These are phyloP conservation scores for Vaccinium macrocarpon DNA, from an alignment of 148 eudicot genomes.

Conservation along the genomic window DNA sequence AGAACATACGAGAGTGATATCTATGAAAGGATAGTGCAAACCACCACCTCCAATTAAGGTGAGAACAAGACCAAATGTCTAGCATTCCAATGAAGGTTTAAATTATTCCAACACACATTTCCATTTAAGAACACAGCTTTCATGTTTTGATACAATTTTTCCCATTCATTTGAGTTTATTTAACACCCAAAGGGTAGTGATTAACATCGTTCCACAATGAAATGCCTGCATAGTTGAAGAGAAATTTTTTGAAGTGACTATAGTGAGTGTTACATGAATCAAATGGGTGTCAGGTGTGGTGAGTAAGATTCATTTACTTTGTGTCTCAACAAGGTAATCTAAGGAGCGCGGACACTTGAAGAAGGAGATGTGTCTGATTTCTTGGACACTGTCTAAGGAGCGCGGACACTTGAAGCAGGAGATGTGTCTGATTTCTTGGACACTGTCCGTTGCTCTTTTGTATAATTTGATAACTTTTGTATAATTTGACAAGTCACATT, in stretches of 20 bases:
- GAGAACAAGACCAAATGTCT: neutral
- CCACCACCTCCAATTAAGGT: neutral
- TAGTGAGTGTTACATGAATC: neutral
- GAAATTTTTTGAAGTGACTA: neutral
- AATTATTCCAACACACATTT: neutral
- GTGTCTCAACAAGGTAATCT: neutral
- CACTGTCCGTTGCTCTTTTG: neutral
- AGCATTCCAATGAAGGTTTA: conserved; percentile 1
- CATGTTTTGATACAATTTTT: neutral
- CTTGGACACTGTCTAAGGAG: neutral
- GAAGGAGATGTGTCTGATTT: neutral
- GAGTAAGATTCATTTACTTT: neutral
- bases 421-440: neutral
- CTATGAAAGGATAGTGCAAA: neutral
- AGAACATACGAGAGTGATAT: neutral
- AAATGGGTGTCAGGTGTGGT: neutral
- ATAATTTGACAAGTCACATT: neutral
- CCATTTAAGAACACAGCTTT: neutral
- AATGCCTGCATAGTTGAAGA: neutral
- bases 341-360: neutral
- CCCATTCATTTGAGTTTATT: neutral
- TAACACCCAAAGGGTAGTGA: neutral
- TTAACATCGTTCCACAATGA: neutral
- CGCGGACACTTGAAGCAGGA: neutral
- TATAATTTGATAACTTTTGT: neutral